These are phyloP conservation scores for Trichoderma sp. DNA, from an alignment of 2,329 filamentous ascomycete species.

Conservation along the genomic window DNA sequence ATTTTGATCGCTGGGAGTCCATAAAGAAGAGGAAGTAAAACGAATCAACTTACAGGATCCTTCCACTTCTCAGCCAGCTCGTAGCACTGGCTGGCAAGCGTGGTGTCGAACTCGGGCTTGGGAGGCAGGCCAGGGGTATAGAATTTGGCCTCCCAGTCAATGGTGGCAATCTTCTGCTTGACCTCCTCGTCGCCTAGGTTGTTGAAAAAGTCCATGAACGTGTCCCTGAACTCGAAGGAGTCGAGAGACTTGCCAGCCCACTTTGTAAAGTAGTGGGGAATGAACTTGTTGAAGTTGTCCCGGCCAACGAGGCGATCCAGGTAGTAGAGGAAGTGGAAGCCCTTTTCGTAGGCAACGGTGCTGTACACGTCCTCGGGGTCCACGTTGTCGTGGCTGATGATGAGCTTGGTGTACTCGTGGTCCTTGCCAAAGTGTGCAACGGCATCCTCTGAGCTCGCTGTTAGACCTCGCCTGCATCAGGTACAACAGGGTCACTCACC, in stretches of 20 bases:
- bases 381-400: slow-evolving; percentile 82
- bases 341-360: slow-evolving; percentile 91
- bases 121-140: slow-evolving; percentile 86
- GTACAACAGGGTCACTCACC: slow-evolving; percentile 44
- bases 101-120: slow-evolving; percentile 89
- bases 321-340: slow-evolving; percentile 90
- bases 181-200: slow-evolving; percentile 63
- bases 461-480: slow-evolving; percentile 24
- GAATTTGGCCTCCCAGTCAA: slow-evolving; percentile 91
- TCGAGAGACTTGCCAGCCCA: slow-evolving; percentile 87
- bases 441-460: slow-evolving; percentile 62
- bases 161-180: slow-evolving; percentile 64
- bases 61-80: slow-evolving; percentile 81
- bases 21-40: too few relatives aligned
- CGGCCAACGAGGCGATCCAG: slow-evolving; percentile 84
- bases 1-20: too few relatives aligned
- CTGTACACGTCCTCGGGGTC: slow-evolving; percentile 97
- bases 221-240: slow-evolving; percentile 91
- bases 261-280: slow-evolving; percentile 87
- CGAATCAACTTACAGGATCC: slow-evolving; percentile 55
- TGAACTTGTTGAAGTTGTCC: slow-evolving; percentile 91
- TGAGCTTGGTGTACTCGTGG: slow-evolving; percentile 90
- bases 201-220: slow-evolving; percentile 82
- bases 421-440: slow-evolving; percentile 77
- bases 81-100: slow-evolving; percentile 83